These are phyloP conservation scores for Colletotrichum australisinense DNA, from an alignment of 2,329 filamentous ascomycete genomes.

Conservation along the genomic window DNA sequence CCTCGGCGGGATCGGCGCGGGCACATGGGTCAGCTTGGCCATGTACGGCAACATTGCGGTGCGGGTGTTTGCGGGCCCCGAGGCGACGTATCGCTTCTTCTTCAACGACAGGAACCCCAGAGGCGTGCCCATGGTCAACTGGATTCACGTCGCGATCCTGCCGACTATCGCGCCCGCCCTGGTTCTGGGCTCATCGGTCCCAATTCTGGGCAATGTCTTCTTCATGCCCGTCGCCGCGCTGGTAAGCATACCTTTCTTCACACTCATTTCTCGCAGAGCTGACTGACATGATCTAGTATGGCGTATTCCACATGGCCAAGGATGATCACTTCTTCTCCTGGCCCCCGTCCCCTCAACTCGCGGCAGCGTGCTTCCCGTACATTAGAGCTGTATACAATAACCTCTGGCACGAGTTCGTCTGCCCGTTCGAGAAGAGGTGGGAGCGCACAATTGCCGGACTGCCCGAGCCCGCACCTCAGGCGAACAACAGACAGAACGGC, in stretches of 20 bases:
- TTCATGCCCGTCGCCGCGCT: constrained; percentile 55
- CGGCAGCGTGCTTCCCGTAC: constrained; percentile 59
- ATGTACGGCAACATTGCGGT: constrained; percentile 65
- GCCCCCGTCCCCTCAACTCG: constrained; percentile 65
- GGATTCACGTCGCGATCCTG: constrained; percentile 40
- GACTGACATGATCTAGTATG: constrained; percentile 53
- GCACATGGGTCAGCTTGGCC: constrained; percentile 62
- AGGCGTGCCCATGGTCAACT: constrained; percentile 32
- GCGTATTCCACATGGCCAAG: constrained; percentile 56
- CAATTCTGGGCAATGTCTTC: constrained; percentile 54
- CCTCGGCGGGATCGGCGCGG: constrained; percentile 66
- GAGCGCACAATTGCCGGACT: constrained; percentile 59
- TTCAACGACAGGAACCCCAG: constrained; percentile 29
- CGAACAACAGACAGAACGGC: constrained; percentile 9
- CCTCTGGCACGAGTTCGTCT: constrained; percentile 58
- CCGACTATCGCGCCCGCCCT: constrained; percentile 60
- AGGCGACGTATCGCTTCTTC: constrained; percentile 41
- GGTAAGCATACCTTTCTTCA: constrained; percentile 43
- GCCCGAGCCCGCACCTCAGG: constrained; percentile 34
- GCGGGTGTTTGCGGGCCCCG: constrained; percentile 63
- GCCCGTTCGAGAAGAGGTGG: constrained; percentile 59
- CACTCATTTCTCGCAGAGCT: constrained; percentile 3
- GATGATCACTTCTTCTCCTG: constrained; percentile 59
- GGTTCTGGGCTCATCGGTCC: constrained; percentile 56
- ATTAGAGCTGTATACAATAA: constrained; percentile 57